A percentile compares a stretch with the other conserved stretches of the same genome.
These are phyloP conservation scores for Sphagnurus paluster DNA, from an alignment of 1,284 basidiomycete species.

Conservation along the genomic window DNA sequence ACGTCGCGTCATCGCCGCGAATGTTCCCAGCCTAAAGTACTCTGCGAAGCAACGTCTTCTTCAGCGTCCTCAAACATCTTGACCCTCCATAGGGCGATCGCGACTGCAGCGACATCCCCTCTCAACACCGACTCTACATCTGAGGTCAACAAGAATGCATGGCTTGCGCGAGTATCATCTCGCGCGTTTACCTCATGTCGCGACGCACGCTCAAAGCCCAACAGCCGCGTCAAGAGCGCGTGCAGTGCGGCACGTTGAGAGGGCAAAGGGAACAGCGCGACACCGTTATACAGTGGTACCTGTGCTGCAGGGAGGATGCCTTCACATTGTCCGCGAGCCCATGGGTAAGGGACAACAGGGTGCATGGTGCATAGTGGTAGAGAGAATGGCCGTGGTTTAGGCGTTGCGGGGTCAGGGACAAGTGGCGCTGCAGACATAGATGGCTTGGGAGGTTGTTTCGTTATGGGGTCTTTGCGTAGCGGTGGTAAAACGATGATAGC, in stretches of 20 bases:
- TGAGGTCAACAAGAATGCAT: conserved; percentile 68
- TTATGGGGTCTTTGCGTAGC: conserved; percentile 53
- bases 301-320: conserved; percentile 39
- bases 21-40: conserved; percentile 10
- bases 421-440: conserved; percentile 43
- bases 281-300: conserved; percentile 67
- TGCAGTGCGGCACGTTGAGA: conserved; percentile 60
- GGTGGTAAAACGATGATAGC: conserved; percentile 74
- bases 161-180: conserved; percentile 48
- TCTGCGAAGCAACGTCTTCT: conserved; percentile 11
- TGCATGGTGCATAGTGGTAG: conserved; percentile 37
- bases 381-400: conserved; percentile 22
- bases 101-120: conserved; percentile 61
- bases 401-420: conserved; percentile 22
- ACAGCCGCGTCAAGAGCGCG: conserved; percentile 44
- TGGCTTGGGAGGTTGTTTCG: conserved; percentile 43
- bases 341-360: conserved; percentile 14
- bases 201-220: conserved; percentile 46
- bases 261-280: conserved; percentile 58
- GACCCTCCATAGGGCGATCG: conserved; percentile 73
- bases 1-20: neutral
- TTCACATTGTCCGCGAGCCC: conserved; percentile 15
- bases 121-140: conserved; percentile 45
- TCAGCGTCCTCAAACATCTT: conserved; percentile 65
- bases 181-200: conserved; percentile 20